These are phyloP conservation scores for Persicaria maculosa DNA, from an alignment of 148 eudicot genomes.

Conservation along the genomic window DNA sequence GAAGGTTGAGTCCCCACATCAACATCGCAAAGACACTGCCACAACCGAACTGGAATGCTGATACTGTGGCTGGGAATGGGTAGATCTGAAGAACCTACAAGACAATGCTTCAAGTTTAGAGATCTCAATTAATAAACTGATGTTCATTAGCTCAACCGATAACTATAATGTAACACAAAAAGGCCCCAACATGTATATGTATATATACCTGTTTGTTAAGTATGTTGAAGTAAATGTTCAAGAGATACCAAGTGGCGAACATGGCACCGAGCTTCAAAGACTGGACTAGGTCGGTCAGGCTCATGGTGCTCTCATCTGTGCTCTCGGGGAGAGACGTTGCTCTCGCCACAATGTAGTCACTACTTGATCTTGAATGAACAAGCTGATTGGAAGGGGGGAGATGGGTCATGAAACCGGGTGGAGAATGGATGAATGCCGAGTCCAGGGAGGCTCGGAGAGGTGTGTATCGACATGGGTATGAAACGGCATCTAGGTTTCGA, in stretches of 20 bases:
- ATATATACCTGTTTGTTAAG: slow-evolving; percentile 68
- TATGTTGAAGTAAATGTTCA: slow-evolving; percentile 84
- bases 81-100: slow-evolving; percentile 71
- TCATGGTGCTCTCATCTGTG: neutral
- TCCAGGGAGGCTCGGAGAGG: neutral
- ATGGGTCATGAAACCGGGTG: neutral
- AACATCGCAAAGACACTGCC: slow-evolving; percentile 62
- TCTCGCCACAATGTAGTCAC: neutral
- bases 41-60: slow-evolving; percentile 70
- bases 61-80: slow-evolving; percentile 72
- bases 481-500: neutral
- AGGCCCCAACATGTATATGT: neutral
- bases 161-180: too few relatives aligned
- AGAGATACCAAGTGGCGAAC: slow-evolving; percentile 71
- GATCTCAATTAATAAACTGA: neutral
- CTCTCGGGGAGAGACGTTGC: neutral
- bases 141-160: neutral
- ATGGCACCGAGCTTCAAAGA: slow-evolving; percentile 51
- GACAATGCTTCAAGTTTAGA: neutral
- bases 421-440: neutral
- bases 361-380: neutral
- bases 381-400: neutral
- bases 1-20: slow-evolving; percentile 81
- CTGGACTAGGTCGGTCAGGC: slow-evolving; percentile 8
- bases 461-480: neutral